phyloP scores from a whole-genome alignment of 805 yeast genomes.

The Candida endomychidarum region DNA sequence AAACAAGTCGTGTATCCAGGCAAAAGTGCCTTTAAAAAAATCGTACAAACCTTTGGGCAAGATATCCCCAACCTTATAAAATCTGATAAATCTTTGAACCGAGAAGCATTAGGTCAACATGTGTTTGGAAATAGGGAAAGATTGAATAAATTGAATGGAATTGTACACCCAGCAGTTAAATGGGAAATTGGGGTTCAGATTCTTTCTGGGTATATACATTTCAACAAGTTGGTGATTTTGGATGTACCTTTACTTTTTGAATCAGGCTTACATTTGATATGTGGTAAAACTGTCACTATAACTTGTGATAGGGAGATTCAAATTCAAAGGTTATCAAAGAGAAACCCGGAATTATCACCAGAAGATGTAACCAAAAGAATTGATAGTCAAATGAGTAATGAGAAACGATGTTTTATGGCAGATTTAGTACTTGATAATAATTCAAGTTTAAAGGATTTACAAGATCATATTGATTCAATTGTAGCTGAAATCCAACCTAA shows the following conservation, averaged over 20 bases:
- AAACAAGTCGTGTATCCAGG: constrained; percentile 84
- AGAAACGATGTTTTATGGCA: constrained; percentile 54
- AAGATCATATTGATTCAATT: constrained; percentile 20
- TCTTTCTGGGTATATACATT: constrained; percentile 54
- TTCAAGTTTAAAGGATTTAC: constrained; percentile 24
- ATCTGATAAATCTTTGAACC: constrained; percentile 51
- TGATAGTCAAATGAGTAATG: constrained; percentile 69
- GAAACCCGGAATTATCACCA: constrained; percentile 66
- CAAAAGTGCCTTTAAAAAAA: constrained; percentile 61
- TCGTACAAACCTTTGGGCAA: constrained; percentile 58
- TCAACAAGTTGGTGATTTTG: constrained; percentile 62
- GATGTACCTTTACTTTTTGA: constrained; percentile 94
- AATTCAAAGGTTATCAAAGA: constrained; percentile 54
- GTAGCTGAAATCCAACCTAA: constrained; percentile 29
- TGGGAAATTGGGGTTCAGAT: constrained; percentile 61
- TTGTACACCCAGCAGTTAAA: constrained; percentile 88
- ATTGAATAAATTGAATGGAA: constrained; percentile 59
- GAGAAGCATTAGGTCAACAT: constrained; percentile 72
- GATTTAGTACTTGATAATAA: constrained; percentile 71
- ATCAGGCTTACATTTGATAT: constrained; percentile 63
- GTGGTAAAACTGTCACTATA: constrained; percentile 72
- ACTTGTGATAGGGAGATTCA: constrained; percentile 60
- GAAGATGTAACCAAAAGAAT: constrained; percentile 76
- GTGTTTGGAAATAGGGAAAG: constrained; percentile 71
- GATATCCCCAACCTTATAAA: constrained; percentile 51